These are phyloP conservation scores for Diutina catenulata DNA, from an alignment of 1,139 yeast species.

Conservation along the genomic window DNA sequence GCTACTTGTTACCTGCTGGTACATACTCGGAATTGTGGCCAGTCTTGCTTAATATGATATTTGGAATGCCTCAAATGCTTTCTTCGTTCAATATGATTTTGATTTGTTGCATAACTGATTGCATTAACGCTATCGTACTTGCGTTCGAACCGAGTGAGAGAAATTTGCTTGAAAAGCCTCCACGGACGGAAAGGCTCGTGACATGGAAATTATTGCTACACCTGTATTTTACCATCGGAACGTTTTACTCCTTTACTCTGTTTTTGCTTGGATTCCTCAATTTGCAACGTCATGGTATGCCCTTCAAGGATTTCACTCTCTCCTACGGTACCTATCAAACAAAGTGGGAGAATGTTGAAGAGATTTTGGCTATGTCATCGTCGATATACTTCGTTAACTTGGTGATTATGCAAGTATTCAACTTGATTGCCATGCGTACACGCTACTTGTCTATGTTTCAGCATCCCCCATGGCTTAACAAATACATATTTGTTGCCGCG, in stretches of 20 bases:
- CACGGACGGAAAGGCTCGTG: constrained; percentile 36
- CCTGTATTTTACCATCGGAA: constrained; percentile 33
- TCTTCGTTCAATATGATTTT: constrained; percentile 43
- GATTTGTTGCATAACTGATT: constrained; percentile 38
- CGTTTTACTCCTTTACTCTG: constrained; percentile 29
- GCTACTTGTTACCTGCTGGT: constrained; percentile 44
- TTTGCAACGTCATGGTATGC: constrained; percentile 25
- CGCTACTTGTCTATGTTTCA: constrained; percentile 33
- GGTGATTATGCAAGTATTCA: constrained; percentile 40
- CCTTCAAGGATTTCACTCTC: constrained; percentile 23
- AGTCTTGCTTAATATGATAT: constrained; percentile 33
- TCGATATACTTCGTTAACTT: constrained; percentile 38
- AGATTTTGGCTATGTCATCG: constrained; percentile 24
- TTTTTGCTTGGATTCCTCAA: constrained; percentile 32
- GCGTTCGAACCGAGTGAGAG: constrained; percentile 36
- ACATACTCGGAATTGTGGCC: constrained; percentile 44
- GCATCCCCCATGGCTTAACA: constrained; percentile 21
- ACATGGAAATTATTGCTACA: constrained; percentile 29
- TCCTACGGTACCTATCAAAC: constrained; percentile 23
- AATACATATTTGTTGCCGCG: constrained; percentile 23
- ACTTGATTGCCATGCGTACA: constrained; percentile 34
- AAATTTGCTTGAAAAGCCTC: constrained; percentile 30
- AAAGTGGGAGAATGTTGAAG: constrained; percentile 13
- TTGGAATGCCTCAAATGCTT: constrained; percentile 40
- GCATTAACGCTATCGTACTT: constrained; percentile 32